Conservation (phyloP, 23 red algal genomes). For the Chondrus crispus region DNA sequence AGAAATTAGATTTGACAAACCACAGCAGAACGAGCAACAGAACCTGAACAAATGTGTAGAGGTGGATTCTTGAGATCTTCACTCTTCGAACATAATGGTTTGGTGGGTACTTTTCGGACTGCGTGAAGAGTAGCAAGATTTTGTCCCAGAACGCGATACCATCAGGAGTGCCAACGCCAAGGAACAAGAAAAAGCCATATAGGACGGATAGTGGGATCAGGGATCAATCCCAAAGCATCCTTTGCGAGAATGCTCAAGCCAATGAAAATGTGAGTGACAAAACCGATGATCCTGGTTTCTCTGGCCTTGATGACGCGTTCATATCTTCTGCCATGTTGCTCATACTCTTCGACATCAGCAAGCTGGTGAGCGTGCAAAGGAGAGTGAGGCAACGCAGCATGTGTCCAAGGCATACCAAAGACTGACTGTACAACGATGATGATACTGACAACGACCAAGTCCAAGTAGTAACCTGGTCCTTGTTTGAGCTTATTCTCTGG, state of each 20-base stretch:
- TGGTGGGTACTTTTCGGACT: constrained; percentile 86
- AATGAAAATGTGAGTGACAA: constrained; percentile 74
- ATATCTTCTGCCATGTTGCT: constrained; percentile 65
- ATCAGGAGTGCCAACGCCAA: constrained; percentile 80
- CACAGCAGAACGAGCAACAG: constrained; percentile 76
- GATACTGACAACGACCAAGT: constrained; percentile 76
- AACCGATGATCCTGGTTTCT: constrained; percentile 75
- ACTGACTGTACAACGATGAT: constrained; percentile 77
- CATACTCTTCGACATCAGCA: constrained; percentile 90
- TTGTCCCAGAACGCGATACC: constrained; percentile 84
- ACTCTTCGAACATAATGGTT: constrained; percentile 92
- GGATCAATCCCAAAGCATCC: constrained; percentile 62
- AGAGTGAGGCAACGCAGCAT: constrained; percentile 95
- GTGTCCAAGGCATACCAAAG: constrained; percentile 88
- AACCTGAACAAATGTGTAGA: constrained; percentile 86
- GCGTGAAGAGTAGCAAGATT: constrained; percentile 87
- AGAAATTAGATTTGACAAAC: constrained; percentile 96
- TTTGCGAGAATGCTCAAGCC: constrained; percentile 77
- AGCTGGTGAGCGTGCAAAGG: constrained; percentile 84
- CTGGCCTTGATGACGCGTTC: constrained; percentile 80
- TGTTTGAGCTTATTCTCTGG: constrained; percentile 90
- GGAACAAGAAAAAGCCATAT: constrained; percentile 95
- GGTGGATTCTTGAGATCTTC: constrained; percentile 65
- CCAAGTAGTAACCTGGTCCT: constrained; percentile 84
- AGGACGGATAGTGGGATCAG: constrained; percentile 80